These are phyloP conservation scores for Geum urbanum DNA, from an alignment of 306 rosid genomes.

Conservation along the genomic window DNA sequence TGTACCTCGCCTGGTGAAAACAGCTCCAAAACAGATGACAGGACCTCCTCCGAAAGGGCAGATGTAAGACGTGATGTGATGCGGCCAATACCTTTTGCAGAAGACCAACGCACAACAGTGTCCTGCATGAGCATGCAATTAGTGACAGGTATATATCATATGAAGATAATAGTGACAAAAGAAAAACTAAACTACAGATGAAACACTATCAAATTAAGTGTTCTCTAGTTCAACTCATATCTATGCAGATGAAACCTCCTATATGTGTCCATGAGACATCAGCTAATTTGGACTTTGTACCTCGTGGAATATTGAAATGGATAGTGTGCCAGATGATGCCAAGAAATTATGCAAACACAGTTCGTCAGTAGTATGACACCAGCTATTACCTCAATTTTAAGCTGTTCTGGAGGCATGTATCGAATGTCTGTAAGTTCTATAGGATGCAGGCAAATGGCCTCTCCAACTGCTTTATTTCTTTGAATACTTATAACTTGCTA, in stretches of 20 bases:
- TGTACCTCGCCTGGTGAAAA: constrained; percentile 92
- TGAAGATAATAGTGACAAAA: neutral
- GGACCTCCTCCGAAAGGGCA: constrained; percentile 81
- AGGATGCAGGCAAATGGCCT: neutral
- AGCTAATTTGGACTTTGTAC: neutral
- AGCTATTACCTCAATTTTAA: no score
- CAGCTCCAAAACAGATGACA: constrained; percentile 79
- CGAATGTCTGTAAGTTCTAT: neutral
- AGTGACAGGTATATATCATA: constrained; percentile 25
- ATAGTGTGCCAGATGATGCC: neutral
- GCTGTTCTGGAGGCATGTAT: no score
- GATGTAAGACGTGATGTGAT: constrained; percentile 75
- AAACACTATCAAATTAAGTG: neutral
- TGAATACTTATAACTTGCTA: neutral
- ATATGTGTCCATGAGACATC: neutral
- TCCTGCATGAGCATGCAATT: constrained; percentile 47
- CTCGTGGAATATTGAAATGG: neutral
- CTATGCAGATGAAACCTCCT: neutral
- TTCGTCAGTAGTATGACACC: no score
- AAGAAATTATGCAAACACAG: neutral
- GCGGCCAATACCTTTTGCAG: constrained; percentile 95
- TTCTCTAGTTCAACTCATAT: neutral
- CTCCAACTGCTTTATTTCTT: neutral
- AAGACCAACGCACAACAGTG: constrained; percentile 97
- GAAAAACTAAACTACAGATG: neutral